Evolutionary conservation across 139 green algal genomes (phyloP), one percentile per base, ranked within the genome.

Genomic region (Chlamydomonas eustigma): DNA sequence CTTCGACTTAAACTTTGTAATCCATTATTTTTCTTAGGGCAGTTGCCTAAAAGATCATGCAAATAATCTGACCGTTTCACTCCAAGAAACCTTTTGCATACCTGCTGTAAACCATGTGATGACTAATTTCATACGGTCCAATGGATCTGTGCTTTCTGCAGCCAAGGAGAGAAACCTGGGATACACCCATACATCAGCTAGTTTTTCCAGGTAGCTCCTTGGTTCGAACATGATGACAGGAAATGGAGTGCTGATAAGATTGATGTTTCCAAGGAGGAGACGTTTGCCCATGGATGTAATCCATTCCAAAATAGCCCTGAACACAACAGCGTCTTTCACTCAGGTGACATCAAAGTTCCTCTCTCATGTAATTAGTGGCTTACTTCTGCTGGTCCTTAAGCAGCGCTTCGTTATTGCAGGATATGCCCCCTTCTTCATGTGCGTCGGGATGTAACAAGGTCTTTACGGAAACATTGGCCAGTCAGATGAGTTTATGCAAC

Each of bases 171-270:
- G 78, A 38, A 73, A 84, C 3, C 58, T 78, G 2, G 78, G 78
- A 58, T 87, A 84, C 1, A 92, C 86, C 88, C 90, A 94, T 0
- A 91, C 84, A 67, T 97, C 92, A 5, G 90, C 82, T 38, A 97
- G 82, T 80, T 97, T 97, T 58, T 97, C 79, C 39, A 97, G 83
- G 76, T 96, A 97, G 71, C 77, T 89, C 6, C 92, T 83, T 12
- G 91, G 89, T 82, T 96, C 91, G 76, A 96, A 97, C 75, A 93
- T 93, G 50, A 78, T 86, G 32, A 96, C 91, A 0, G 92, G 92
- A 74, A 97, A 87, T 1, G 86, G 88, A 18, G 91, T 85, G 71
- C 90, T 94, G 37, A 96, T 86, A 32, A 97, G 83, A 79, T 97
- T 93, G 63, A 96, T 81, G 76, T 90, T 90, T 52, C 92, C 92